A percentile compares a stretch with the other conserved stretches of the same genome.
Evolutionary conservation across 129 eudicot genomes (phyloP).

Genomic region (Erigeron canadensis): DNA sequence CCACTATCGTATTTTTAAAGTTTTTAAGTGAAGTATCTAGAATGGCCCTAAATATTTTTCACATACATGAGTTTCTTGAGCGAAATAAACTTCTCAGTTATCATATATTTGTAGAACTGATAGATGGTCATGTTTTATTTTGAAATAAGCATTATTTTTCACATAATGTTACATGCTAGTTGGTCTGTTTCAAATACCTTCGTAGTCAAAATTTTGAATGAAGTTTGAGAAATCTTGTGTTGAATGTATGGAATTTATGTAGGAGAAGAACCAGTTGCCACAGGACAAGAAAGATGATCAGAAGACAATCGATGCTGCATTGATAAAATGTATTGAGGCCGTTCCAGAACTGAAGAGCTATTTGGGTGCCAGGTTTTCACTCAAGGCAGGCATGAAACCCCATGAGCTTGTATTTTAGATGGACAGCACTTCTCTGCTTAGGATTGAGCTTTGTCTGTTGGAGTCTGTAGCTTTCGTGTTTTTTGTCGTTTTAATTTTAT

Average conservation of each 20-base stretch:
- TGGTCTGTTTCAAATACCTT: too few species aligned
- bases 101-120: too few species aligned
- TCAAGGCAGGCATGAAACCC: slow-evolving; percentile 65
- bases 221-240: too few species aligned
- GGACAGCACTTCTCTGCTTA: not conserved
- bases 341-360: slow-evolving; percentile 60
- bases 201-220: too few species aligned
- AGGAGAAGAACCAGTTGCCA: slow-evolving; percentile 56
- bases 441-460: not conserved
- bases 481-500: not conserved
- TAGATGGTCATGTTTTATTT: too few species aligned
- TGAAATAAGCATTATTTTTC: too few species aligned
- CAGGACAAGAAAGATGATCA: slow-evolving; percentile 71
- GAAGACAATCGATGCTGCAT: slow-evolving; percentile 49
- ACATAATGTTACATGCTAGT: too few species aligned
- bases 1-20: too few species aligned
- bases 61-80: too few species aligned
- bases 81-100: too few species aligned
- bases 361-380: slow-evolving; percentile 66
- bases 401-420: slow-evolving; percentile 63
- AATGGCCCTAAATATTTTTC: too few species aligned
- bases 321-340: slow-evolving; percentile 54
- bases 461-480: not conserved
- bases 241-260: not conserved
- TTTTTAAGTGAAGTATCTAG: too few species aligned